phyloP scores from a whole-genome alignment of 2,329 filamentous ascomycete species.

The Curvularia sp. region DNA sequence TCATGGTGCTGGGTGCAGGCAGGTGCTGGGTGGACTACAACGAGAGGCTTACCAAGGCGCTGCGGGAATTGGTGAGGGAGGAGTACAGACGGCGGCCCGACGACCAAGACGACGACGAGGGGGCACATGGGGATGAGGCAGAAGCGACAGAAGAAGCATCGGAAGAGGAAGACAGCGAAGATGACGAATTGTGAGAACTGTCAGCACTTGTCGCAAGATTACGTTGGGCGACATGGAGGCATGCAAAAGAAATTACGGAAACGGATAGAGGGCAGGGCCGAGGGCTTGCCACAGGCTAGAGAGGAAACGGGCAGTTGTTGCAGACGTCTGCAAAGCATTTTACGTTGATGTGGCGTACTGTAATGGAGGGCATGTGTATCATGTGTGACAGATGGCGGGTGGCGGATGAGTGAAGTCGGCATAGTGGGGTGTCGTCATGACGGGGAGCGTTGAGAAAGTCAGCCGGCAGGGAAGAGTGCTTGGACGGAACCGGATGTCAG shows the following conservation, averaged over 20 bases:
- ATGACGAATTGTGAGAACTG: constrained; percentile 19
- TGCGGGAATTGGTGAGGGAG: constrained; percentile 68
- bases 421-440: neutral
- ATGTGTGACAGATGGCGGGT: constrained; percentile 9
- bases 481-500: constrained; percentile 8
- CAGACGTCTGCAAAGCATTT: constrained; percentile 2
- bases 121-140: constrained; percentile 6
- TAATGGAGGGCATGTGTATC: neutral
- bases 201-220: constrained; percentile 1
- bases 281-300: neutral
- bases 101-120: constrained; percentile 20
- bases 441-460: too few species aligned
- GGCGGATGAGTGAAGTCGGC: neutral
- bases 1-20: constrained; percentile 71
- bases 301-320: neutral
- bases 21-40: constrained; percentile 76
- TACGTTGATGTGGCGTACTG: constrained; percentile 1
- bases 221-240: neutral
- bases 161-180: constrained; percentile 10
- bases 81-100: constrained; percentile 64
- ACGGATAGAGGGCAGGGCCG: neutral
- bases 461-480: neutral
- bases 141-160: constrained; percentile 2
- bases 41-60: constrained; percentile 68
- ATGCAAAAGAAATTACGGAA: constrained; percentile 1